Conservation (phyloP, 768 basidiomycete species). For the Boletus reticulatus region DNA sequence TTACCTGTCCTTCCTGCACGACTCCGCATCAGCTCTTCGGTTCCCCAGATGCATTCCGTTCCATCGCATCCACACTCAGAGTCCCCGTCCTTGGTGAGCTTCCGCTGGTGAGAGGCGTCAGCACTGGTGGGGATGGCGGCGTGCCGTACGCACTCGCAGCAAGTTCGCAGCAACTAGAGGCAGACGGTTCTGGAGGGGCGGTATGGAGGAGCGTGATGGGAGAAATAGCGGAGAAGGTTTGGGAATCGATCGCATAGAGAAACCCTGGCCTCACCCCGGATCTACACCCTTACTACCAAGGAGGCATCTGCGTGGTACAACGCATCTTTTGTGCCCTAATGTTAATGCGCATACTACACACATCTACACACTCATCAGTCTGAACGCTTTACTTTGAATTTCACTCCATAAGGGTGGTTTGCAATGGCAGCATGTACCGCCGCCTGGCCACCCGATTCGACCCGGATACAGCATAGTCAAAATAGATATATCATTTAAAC, state of each 20-base stretch:
- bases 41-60: slow-evolving; percentile 58
- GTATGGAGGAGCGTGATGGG: slow-evolving; percentile 35
- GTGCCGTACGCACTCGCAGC: slow-evolving; percentile 45
- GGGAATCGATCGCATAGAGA: slow-evolving; percentile 21
- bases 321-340: too few species aligned
- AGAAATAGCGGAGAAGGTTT: slow-evolving; percentile 28
- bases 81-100: slow-evolving; percentile 75
- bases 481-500: background rate
- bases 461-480: background rate
- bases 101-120: slow-evolving; percentile 76
- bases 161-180: slow-evolving; percentile 8
- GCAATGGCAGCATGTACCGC: too few species aligned
- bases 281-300: background rate
- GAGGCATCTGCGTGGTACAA: too few species aligned
- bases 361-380: too few species aligned
- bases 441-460: too few species aligned
- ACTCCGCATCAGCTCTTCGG: slow-evolving; percentile 70
- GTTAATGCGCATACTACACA: too few species aligned
- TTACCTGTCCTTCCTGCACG: slow-evolving; percentile 71
- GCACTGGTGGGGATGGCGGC: slow-evolving; percentile 69
- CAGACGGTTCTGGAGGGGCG: slow-evolving; percentile 27
- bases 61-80: slow-evolving; percentile 53
- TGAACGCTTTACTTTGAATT: too few species aligned
- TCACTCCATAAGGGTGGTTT: too few species aligned
- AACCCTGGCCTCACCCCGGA: too few species aligned